Evolutionary conservation across 2,329 filamentous ascomycete species (phyloP), one percentile per base, ranked within the genome.

Genomic region (Colletotrichum sidae): DNA sequence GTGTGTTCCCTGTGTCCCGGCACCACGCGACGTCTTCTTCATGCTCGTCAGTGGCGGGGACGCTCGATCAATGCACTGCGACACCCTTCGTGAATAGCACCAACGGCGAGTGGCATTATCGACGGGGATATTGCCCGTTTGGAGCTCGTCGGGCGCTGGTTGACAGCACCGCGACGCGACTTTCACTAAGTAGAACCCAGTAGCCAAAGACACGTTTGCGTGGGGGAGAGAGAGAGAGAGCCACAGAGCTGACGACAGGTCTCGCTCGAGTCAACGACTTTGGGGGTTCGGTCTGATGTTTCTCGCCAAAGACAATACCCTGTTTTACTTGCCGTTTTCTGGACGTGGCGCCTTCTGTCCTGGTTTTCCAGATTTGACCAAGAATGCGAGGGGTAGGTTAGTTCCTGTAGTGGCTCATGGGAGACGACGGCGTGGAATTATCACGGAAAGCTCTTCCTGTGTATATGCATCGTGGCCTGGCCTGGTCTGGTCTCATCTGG

Each of bases 91-190:
- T 37, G 60, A 51, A 44, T 37, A n/a, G 53, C 49, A 53, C 42
- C 17, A 55, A 13, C 41, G 37, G 37, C 50, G n/a, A 60, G n/a
- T 25, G 8, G 17, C 60, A 63, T 42, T 64, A 54, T 17, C n/a
- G 57, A 50, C 56, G 37, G 56, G 50, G 61, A 17, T 39, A n/a
- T 5, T 34, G 6, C 50, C 57, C 44, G 42, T 61, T 50, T 25
- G 51, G 39, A 42, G n/a, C 10, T 61, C 45, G 9, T n/a, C 17
- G 61, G 49, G 25, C 37, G 25, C 33, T 17, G 39, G 17, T 45
- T 55, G 61, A 38, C 50, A 49, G 12, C 46, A 39, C 46, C 51
- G 25, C 11, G 50, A 25, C 15, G 50, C 56, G 50, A 17, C 12
- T 15, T 33, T 17, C n/a, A 51, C 41, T 25, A 15, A 42, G 8